phyloP scores from a whole-genome alignment of 768 basidiomycete genomes.

The Xerocomellus intermedius region DNA sequence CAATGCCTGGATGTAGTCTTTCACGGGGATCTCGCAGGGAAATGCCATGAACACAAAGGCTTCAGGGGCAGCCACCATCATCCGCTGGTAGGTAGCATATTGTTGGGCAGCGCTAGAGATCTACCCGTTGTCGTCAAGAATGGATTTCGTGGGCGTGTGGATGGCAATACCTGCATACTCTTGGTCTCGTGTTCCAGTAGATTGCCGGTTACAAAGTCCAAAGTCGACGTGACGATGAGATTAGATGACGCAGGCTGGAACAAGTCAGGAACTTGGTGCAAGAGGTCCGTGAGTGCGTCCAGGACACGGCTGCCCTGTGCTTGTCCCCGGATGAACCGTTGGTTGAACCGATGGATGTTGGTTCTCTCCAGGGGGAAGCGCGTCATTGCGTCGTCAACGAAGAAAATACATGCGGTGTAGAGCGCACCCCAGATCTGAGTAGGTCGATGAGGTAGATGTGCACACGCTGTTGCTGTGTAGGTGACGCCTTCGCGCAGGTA shows the following conservation, averaged over 20 bases:
- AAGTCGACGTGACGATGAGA: conserved; percentile 33
- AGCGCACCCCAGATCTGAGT: conserved; percentile 36
- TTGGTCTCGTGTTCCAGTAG: conserved; percentile 31
- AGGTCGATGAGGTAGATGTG: conserved; percentile 24
- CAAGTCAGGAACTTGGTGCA: conserved; percentile 25
- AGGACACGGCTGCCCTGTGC: conserved; percentile 32
- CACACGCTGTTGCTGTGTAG: conserved; percentile 15
- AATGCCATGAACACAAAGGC: conserved; percentile 36
- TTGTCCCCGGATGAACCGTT: conserved; percentile 25
- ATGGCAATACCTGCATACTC: conserved; percentile 20
- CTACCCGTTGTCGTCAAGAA: neutral
- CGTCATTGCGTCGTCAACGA: conserved; percentile 33
- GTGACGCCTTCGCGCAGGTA: conserved; percentile 1
- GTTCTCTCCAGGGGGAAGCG: conserved; percentile 17
- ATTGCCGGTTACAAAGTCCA: conserved; percentile 34
- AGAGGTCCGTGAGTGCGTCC: conserved; percentile 27
- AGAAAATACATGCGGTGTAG: conserved; percentile 33
- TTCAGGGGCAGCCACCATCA: conserved; percentile 28
- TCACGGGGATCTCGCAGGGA: conserved; percentile 28
- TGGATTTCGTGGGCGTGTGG: too few relatives aligned
- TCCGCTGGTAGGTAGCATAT: conserved; percentile 20
- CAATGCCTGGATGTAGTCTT: conserved; percentile 33
- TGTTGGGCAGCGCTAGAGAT: conserved; percentile 11
- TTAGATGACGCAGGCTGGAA: conserved; percentile 30
- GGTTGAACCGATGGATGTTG: conserved; percentile 31